Base-by-base conservation (phyloP, 768 basidiomycete species). In the Hypholoma fasciculare region DNA sequence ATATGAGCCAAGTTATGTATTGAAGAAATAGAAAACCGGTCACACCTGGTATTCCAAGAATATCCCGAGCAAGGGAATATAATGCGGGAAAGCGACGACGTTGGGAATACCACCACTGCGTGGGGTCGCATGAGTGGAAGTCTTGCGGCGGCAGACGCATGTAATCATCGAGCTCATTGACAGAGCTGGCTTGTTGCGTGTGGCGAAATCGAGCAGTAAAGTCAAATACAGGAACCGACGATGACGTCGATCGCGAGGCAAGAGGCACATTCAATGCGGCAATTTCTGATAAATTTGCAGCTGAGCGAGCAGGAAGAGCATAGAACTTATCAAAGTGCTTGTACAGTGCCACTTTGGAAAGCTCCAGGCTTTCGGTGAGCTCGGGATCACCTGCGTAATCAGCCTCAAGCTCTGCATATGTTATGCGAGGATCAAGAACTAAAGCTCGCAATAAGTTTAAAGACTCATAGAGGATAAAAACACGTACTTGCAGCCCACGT, bases 391-490 rank as follows among this genome's bases (percentile, higher is more conserved):
- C 56, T 0, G 54, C 39, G 26, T 60, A 69, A 19, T 73, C 71
- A 1, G 27, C 40, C 13, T 51, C 42, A 1, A 73, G 27, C 2
- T 58, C 64, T 2, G 61, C 49, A 44, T 70, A 71, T 4, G 66
- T 63, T 16, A 75, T 71, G 1, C 71, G 64, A 26, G 72, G 74
- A 53, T 75, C 72, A 4, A 75, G 63, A 7, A 75, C 74, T 75
- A 47, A 13, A 44, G 47, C 38, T 39, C 51, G n/a, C 20, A 52
- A 30, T 40, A 19, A 46, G 19, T 27, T 54, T 16, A 52, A 51
- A 19, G 26, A 26, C 26, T 34, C 13, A 23, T 23, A 23, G 23
- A 23, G 23, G 23, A 38, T 17, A 17, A 26, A 47, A 17, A 7
- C 14, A 67, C 70, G 20, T 57, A 75, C 72, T 52, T 1, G 67